Conservation (phyloP, 345 rosid species). For the Anastatica hierochuntica region DNA sequence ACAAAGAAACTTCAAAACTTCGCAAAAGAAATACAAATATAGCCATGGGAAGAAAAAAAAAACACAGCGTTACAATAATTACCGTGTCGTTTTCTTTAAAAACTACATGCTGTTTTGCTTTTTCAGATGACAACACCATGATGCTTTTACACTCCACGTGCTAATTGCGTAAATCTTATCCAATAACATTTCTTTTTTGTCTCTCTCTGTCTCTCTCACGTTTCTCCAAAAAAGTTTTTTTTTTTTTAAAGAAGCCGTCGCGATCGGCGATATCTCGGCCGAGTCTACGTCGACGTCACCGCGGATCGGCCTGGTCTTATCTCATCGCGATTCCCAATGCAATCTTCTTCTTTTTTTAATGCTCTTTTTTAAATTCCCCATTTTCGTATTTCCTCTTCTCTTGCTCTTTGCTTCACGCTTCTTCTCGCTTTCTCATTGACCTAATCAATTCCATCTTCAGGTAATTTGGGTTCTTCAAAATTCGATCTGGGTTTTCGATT, state of each 20-base stretch:
- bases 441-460: not conserved
- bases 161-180: slow-evolving; percentile 21
- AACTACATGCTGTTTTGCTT: not conserved
- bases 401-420: slow-evolving; percentile 22
- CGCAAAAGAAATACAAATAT: too few relatives aligned
- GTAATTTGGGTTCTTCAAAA: too few relatives aligned
- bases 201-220: not conserved
- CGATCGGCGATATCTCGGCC: slow-evolving; percentile 20
- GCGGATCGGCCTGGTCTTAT: slow-evolving; percentile 19
- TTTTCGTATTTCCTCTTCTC: not conserved
- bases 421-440: slow-evolving; percentile 13
- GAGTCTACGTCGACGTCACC: slow-evolving; percentile 21
- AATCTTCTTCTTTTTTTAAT: not conserved
- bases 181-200: not conserved
- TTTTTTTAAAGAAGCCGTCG: slow-evolving; percentile 21
- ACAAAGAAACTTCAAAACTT: too few relatives aligned
- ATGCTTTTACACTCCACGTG: slow-evolving; percentile 8
- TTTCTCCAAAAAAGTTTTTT: slow-evolving; percentile 3
- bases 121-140: not conserved
- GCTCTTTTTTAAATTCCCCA: too few relatives aligned
- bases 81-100: not conserved
- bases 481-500: not conserved
- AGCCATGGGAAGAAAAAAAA: too few relatives aligned
- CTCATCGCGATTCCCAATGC: slow-evolving; percentile 25
- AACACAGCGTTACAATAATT: too few relatives aligned